These are phyloP conservation scores for Monosporascus sp. DNA, from an alignment of 2,329 filamentous ascomycete species.

Conservation along the genomic window DNA sequence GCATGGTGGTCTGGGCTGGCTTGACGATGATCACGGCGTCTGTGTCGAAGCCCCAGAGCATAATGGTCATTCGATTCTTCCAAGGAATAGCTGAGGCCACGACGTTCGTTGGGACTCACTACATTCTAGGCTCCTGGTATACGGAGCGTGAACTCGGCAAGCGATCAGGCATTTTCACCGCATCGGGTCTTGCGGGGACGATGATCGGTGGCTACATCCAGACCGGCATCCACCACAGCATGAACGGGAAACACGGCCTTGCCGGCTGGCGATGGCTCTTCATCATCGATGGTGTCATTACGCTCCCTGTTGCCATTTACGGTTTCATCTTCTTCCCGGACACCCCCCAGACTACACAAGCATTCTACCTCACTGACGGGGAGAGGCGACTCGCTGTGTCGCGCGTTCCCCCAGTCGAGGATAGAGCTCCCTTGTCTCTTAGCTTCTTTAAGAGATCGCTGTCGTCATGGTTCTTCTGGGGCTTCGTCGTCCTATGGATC, in stretches of 20 bases:
- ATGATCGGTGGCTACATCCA: slow-evolving; percentile 61
- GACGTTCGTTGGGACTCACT: slow-evolving; percentile 54
- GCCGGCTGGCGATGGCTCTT: slow-evolving; percentile 52
- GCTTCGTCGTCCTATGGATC: slow-evolving; percentile 61
- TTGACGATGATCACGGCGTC: slow-evolving; percentile 58
- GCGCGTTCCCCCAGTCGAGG: slow-evolving; percentile 32
- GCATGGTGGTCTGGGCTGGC: slow-evolving; percentile 59
- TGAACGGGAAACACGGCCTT: slow-evolving; percentile 42
- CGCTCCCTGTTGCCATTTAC: slow-evolving; percentile 49
- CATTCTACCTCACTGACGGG: slow-evolving; percentile 38
- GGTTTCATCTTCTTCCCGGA: slow-evolving; percentile 50
- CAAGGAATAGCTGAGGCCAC: slow-evolving; percentile 50
- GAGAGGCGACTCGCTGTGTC: slow-evolving; percentile 32
- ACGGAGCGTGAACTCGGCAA: slow-evolving; percentile 56
- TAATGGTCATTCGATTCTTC: slow-evolving; percentile 56
- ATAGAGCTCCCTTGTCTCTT: slow-evolving; percentile 40
- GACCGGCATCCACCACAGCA: slow-evolving; percentile 41
- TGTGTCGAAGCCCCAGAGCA: slow-evolving; percentile 42
- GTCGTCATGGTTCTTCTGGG: slow-evolving; percentile 59
- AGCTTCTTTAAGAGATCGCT: slow-evolving; percentile 51
- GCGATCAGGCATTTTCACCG: slow-evolving; percentile 55
- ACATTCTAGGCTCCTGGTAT: slow-evolving; percentile 58
- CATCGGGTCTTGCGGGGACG: slow-evolving; percentile 52
- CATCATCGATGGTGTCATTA: slow-evolving; percentile 47
- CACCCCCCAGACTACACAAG: slow-evolving; percentile 42